Base-by-base conservation (phyloP, 345 rosid genomes). In the Durio zibethinus region DNA sequence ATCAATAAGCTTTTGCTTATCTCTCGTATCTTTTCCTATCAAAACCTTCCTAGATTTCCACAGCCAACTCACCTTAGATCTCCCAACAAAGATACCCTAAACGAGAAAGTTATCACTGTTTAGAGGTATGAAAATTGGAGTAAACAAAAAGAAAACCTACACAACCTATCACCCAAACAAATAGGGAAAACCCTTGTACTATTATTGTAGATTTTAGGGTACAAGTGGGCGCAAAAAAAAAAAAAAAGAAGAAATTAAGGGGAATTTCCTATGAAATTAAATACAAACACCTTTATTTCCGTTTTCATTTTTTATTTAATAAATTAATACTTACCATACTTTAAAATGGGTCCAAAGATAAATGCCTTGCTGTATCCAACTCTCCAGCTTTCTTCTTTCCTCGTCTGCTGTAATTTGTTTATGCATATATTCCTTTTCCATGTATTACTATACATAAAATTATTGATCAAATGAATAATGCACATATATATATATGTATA, bases 11-110 rank as follows among this genome's bases (percentile, higher is more conserved):
- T 33, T 52, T 64, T 62, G 25, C 11, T 38, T 77, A 18, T 48
- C 4, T 1, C 14, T 61, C 45, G 7, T 4, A 40, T 40, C 42
- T 71, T 29, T 4, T 21, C 16, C 61, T 16, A 21, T 71, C 43
- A 18, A 43, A 43, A 57, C 25, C 36, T n/a, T 31, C 42, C 27
- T 48, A 67, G 72, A 80, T 70, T 75, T 77, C 77, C 64, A 76
- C 65, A 74, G 38, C 76, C 76, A 75, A 78, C 76, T 71, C 78
- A 73, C 81, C 88, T 82, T 68, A 86, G 87, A 84, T 84, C 76
- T 87, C 86, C 80, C 80, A 83, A 79, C 83, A 73, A 83, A 76
- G 86, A 83, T 81, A 45, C 85, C 79, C 83, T 12, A n/a, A 79
- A 84, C 83, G 73, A 86, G 84, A 84, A 82, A 80, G 63, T 63